Conservation (phyloP, 1,284 basidiomycete species). For the Ustilago sp. region DNA sequence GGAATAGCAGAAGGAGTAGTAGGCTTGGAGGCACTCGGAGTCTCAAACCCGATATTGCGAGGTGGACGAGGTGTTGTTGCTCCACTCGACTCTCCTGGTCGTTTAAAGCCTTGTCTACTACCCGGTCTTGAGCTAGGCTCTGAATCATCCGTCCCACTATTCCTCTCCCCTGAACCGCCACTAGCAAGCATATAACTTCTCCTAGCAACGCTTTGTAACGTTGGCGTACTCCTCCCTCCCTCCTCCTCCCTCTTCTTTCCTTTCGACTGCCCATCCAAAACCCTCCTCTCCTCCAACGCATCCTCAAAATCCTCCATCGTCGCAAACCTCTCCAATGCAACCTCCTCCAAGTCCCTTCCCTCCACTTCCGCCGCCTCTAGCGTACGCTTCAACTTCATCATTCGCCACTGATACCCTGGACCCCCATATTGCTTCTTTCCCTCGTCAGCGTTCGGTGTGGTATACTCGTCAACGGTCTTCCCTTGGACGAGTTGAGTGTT, state of each 20-base stretch:
- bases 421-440: conserved; percentile 74
- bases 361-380: conserved; percentile 92
- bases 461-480: conserved; percentile 75
- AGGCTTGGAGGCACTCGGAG: conserved; percentile 29
- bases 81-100: conserved; percentile 49
- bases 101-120: conserved; percentile 50
- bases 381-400: conserved; percentile 92
- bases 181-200: conserved; percentile 46
- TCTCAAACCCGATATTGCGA: conserved; percentile 45
- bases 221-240: conserved; percentile 67
- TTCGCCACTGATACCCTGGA: conserved; percentile 93
- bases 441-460: conserved; percentile 52
- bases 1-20: conserved; percentile 53
- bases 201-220: conserved; percentile 33
- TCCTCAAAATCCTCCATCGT: conserved; percentile 83
- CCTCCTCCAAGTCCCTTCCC: conserved; percentile 77
- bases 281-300: conserved; percentile 83
- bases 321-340: conserved; percentile 78
- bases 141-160: conserved; percentile 16
- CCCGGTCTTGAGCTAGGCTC: conserved; percentile 19
- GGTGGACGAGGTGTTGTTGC: conserved; percentile 48
- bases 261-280: conserved; percentile 82
- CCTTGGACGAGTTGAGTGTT: conserved; percentile 81
- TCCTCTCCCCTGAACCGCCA: conserved; percentile 13
- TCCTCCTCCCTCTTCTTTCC: conserved; percentile 65